Conservation (phyloP, 169 alveolate species). For the Eimeria sp. region DNA sequence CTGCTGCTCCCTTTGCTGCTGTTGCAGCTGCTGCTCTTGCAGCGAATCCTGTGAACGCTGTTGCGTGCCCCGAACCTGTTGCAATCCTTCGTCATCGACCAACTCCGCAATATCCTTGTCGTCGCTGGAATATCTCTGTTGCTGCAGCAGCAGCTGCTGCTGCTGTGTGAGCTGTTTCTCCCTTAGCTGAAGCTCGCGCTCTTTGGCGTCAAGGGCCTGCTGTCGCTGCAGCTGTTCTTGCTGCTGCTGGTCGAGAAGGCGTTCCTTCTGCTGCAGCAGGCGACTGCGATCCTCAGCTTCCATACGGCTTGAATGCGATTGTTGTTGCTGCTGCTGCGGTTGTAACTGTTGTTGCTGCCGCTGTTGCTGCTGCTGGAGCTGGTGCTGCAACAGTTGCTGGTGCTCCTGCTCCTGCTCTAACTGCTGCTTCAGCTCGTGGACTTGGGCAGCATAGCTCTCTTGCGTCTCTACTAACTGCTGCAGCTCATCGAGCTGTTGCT, state of each 20-base stretch:
- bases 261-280: constrained; percentile 65
- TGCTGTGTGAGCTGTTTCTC: constrained; percentile 14
- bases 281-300: constrained; percentile 43
- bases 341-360: neutral
- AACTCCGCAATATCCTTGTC: constrained; percentile 46
- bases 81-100: constrained; percentile 39
- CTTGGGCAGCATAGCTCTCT: constrained; percentile 34
- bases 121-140: constrained; percentile 18
- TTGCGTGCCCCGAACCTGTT: constrained; percentile 25
- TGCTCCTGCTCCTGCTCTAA: constrained; percentile 28
- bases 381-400: neutral
- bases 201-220: constrained; percentile 38
- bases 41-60: constrained; percentile 15
- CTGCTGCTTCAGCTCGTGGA: constrained; percentile 44
- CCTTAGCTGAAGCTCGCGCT: constrained; percentile 63
- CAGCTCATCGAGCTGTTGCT: constrained; percentile 51
- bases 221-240: constrained; percentile 60
- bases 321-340: constrained; percentile 35
- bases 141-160: constrained; percentile 61
- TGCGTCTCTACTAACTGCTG: constrained; percentile 32
- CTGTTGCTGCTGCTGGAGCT: constrained; percentile 3
- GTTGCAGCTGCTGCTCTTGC: constrained; percentile 36
- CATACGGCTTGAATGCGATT: constrained; percentile 61
- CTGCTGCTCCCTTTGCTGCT: constrained; percentile 31
- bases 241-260: constrained; percentile 73